Percentiles rank a stretch among this genome's conserved stretches.
Evolutionary conservation across 2,329 filamentous ascomycete genomes (phyloP).

Genomic region (Trichophaea hybrida): DNA sequence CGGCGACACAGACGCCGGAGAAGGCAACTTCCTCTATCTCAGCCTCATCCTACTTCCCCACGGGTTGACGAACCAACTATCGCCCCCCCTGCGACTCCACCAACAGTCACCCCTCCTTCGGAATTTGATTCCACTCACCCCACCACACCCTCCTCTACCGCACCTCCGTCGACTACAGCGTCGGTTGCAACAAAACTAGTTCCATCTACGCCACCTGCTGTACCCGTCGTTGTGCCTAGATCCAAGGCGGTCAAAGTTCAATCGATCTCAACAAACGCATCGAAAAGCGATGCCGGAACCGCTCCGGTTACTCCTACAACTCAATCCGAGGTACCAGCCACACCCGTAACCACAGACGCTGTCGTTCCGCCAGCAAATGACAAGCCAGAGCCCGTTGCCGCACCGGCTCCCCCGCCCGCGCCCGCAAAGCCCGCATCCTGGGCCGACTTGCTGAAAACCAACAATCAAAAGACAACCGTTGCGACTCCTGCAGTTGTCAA

Average conservation of each 20-base stretch:
- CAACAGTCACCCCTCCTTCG: conserved; percentile 11
- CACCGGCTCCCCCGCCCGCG: conserved; percentile 26
- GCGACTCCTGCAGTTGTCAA: conserved; percentile 28
- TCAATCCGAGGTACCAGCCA: neutral
- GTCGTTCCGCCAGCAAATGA: conserved; percentile 26
- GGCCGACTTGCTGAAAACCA: conserved; percentile 46
- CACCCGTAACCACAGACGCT: conserved; percentile 25
- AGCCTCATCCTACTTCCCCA: neutral
- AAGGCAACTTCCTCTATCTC: conserved; percentile 32
- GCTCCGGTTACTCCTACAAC: conserved; percentile 33
- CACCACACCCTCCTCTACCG: conserved; percentile 17
- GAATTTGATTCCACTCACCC: conserved; percentile 15
- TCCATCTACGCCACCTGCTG: conserved; percentile 37
- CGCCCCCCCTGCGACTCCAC: conserved; percentile 11
- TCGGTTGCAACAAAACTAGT: conserved; percentile 12
- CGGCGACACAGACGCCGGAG: conserved; percentile 33
- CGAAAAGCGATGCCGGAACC: conserved; percentile 31
- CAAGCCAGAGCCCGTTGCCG: conserved; percentile 18
- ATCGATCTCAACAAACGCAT: conserved; percentile 26
- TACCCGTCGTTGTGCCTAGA: conserved; percentile 28
- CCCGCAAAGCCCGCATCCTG: conserved; percentile 36
- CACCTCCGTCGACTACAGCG: conserved; percentile 11
- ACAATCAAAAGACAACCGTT: conserved; percentile 29
- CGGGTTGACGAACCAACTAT: neutral
- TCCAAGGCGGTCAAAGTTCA: conserved; percentile 27